Conservation (phyloP, 805 yeast genomes). For the Yarrowia deformans region DNA sequence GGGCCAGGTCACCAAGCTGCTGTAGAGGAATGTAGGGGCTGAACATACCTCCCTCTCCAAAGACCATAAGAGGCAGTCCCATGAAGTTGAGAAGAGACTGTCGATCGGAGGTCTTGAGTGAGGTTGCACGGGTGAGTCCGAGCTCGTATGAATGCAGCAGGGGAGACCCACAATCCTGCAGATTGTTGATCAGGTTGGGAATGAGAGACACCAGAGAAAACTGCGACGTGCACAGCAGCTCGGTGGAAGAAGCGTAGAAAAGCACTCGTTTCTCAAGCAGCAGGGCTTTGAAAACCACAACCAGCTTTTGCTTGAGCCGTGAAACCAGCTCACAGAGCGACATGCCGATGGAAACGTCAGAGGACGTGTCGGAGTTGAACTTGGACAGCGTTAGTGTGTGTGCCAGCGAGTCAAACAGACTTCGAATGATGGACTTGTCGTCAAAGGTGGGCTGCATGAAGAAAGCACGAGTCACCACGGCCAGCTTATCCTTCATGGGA, state of each 20-base stretch:
- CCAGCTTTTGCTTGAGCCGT: conserved; percentile 63
- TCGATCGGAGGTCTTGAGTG: conserved; percentile 79
- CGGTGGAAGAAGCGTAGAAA: conserved; percentile 81
- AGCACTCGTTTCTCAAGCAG: conserved; percentile 76
- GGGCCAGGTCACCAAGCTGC: conserved; percentile 76
- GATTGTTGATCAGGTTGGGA: conserved; percentile 75
- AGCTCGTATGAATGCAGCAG: conserved; percentile 62
- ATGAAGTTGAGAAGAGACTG: conserved; percentile 76
- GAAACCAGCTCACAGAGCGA: conserved; percentile 69
- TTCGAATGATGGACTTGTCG: conserved; percentile 71
- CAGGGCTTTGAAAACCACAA: conserved; percentile 77
- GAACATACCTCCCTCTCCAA: conserved; percentile 86
- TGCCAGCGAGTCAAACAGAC: conserved; percentile 68
- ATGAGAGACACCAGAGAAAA: conserved; percentile 82
- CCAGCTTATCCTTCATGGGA: conserved; percentile 86
- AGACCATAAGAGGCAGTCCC: conserved; percentile 87
- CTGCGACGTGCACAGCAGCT: conserved; percentile 79
- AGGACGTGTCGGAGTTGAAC: conserved; percentile 54
- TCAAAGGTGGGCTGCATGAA: conserved; percentile 80
- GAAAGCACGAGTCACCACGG: conserved; percentile 85
- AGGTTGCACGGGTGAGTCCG: conserved; percentile 63
- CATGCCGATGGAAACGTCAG: conserved; percentile 75
- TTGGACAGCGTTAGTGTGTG: conserved; percentile 47
- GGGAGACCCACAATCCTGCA: conserved; percentile 85
- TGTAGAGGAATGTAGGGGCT: conserved; percentile 95